A percentile compares a stretch with the other conserved stretches of the same genome.
Evolutionary conservation across 2,329 filamentous ascomycete species (phyloP).

Genomic region (Alternaria ventricosa): DNA sequence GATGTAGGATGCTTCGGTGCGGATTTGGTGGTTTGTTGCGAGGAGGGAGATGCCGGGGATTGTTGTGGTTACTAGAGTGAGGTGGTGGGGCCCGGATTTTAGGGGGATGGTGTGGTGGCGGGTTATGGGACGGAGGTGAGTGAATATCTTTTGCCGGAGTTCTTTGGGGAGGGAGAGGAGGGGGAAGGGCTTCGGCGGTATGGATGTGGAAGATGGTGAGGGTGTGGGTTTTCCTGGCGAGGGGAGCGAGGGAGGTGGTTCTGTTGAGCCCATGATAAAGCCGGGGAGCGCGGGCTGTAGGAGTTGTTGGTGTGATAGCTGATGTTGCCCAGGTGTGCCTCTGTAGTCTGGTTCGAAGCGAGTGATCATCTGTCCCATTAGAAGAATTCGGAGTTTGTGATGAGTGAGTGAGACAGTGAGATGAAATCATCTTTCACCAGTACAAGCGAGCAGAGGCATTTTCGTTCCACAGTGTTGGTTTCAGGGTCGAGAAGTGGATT

Average conservation of each 20-base stretch:
- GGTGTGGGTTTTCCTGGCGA: background rate
- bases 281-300: background rate
- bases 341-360: background rate
- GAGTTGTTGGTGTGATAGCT: background rate
- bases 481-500: background rate
- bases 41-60: constrained; percentile 6
- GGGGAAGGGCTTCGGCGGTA: background rate
- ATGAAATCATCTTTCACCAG: background rate
- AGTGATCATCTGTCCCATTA: background rate
- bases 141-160: constrained; percentile 13
- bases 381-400: background rate
- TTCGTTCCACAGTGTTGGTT: background rate
- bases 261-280: background rate
- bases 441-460: background rate
- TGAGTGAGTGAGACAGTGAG: background rate
- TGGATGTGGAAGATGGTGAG: background rate
- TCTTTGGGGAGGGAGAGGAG: constrained; percentile 14
- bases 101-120: background rate
- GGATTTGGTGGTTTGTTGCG: background rate
- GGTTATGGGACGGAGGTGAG: background rate
- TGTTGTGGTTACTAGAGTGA: constrained; percentile 5
- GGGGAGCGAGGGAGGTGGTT: background rate
- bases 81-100: background rate
- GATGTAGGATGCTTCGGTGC: constrained; percentile 3
- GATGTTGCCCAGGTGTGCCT: background rate